Evolutionary conservation across 2,329 filamentous ascomycete genomes (phyloP).

Genomic region (Stylonectria norvegica): DNA sequence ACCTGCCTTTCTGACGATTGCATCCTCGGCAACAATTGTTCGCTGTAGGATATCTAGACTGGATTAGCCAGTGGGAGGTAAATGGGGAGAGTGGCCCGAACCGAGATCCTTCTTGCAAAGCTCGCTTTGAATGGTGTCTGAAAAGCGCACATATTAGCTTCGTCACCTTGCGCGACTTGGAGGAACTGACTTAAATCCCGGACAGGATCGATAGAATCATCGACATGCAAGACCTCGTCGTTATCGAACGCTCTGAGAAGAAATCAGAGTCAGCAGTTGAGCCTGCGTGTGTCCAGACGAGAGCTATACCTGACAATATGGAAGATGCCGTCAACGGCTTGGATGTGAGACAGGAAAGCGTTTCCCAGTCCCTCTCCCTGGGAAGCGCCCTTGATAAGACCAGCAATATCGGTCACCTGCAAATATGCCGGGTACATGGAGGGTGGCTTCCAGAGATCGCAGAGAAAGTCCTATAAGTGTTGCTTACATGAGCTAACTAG

Average conservation of each 20-base stretch:
- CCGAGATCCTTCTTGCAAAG: conserved; percentile 38
- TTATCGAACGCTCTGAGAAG: conserved; percentile 40
- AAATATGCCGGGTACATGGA: conserved; percentile 44
- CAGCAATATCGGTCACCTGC: conserved; percentile 45
- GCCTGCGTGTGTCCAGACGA: no score
- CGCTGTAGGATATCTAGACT: conserved; percentile 37
- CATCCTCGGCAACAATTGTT: conserved; percentile 38
- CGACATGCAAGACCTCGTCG: conserved; percentile 44
- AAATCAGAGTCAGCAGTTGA: conserved; percentile 4
- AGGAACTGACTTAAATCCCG: conserved; percentile 37
- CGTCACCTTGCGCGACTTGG: not conserved
- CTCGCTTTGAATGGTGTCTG: conserved; percentile 27
- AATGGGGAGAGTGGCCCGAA: not conserved
- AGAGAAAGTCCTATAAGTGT: conserved; percentile 39
- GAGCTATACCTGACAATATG: conserved; percentile 39
- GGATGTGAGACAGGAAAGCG: conserved; percentile 44
- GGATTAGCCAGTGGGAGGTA: not conserved
- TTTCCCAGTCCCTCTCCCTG: conserved; percentile 44
- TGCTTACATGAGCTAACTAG: conserved; percentile 6
- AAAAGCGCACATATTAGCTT: conserved; percentile 5
- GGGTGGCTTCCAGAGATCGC: conserved; percentile 44
- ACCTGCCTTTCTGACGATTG: conserved; percentile 40
- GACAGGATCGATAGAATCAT: conserved; percentile 44
- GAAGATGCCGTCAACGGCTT: conserved; percentile 45
- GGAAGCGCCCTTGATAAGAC: conserved; percentile 43